These are phyloP conservation scores for Rhodocollybia butyracea DNA, from an alignment of 768 basidiomycete genomes.

Conservation along the genomic window DNA sequence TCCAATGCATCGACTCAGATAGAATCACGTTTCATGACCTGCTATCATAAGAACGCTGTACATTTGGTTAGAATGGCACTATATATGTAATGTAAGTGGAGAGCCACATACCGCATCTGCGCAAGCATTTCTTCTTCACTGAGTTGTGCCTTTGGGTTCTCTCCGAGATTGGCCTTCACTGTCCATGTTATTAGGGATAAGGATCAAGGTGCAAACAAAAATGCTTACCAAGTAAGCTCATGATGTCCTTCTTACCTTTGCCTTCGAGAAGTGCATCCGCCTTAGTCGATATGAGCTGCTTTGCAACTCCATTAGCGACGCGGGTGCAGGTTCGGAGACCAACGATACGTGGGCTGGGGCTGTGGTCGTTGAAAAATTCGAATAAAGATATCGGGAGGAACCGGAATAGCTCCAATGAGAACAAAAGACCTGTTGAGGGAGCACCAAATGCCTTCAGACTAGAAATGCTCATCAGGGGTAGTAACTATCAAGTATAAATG, in stretches of 20 bases:
- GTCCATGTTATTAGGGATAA: neutral
- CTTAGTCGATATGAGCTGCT: slow-evolving; percentile 1
- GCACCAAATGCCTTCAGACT: slow-evolving; percentile 22
- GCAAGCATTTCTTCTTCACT: slow-evolving; percentile 23
- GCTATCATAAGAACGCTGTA: neutral
- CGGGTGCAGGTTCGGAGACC: neutral
- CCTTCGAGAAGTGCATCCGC: slow-evolving; percentile 6
- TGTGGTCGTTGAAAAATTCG: slow-evolving; percentile 13
- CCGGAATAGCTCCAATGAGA: neutral
- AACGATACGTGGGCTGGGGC: neutral
- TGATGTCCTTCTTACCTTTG: slow-evolving; percentile 21
- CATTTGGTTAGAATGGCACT: neutral
- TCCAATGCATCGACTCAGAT: neutral
- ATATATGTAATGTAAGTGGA: too few relatives aligned
- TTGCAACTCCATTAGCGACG: slow-evolving; percentile 4
- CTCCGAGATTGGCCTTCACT: slow-evolving; percentile 15
- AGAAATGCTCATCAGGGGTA: neutral
- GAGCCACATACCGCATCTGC: slow-evolving; percentile 21
- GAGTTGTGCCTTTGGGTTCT: slow-evolving; percentile 10
- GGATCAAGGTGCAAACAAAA: neutral
- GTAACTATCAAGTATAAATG: neutral
- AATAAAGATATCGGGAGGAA: slow-evolving; percentile 18
- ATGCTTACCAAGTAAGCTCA: slow-evolving; percentile 31
- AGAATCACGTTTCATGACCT: neutral
- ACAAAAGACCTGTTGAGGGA: neutral